Base-by-base conservation (phyloP, 106 monocot species). In the Allium sativum region DNA sequence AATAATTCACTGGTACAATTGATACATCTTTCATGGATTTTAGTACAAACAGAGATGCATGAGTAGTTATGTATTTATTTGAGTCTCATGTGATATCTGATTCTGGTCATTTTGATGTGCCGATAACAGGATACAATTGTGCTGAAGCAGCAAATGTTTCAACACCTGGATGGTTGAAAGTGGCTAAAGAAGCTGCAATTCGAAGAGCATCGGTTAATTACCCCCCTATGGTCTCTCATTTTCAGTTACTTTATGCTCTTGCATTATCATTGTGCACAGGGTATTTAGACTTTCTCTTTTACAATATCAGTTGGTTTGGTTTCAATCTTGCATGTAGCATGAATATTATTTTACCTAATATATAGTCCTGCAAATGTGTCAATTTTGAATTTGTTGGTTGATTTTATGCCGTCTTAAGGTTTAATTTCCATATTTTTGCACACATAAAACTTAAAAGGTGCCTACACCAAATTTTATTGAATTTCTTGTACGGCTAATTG, bases 161-260 rank as follows among this genome's bases (percentile, higher is more conserved):
- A 9, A 95, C 95, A 18, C 95, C 95, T 62, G 77, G 70, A 55
- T 95, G 95, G 95, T 81, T 95, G 65, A 74, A 61, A 65, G 76
- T 87, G 17, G 95, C 95, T 21, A 95, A 95, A 80, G 90, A 90
- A 64, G 95, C 95, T 75, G 95, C 95, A 62, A 69, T 90, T 67
- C 76, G 95, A 47, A 87, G 95, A 58, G 95, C 95, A 56, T 95
- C 95, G 7, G 90, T 81, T 50, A 95, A 95, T 64, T 81, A 75
- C 75, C 90, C 90, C 67, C 95, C 95, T 3, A 90, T 95, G 95
- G 74, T 95, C 44, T 95, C 95, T 71, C 95, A 95, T 72, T 87
- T 82, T 76, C 95, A 60, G 45, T 73, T 95, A 70, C 87, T 95
- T 31, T 95, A 90, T 77, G 81, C 81, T 42, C 81, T 84, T 50